Base-by-base conservation (phyloP, 2,329 filamentous ascomycete species). In the Helotiales sp. region DNA sequence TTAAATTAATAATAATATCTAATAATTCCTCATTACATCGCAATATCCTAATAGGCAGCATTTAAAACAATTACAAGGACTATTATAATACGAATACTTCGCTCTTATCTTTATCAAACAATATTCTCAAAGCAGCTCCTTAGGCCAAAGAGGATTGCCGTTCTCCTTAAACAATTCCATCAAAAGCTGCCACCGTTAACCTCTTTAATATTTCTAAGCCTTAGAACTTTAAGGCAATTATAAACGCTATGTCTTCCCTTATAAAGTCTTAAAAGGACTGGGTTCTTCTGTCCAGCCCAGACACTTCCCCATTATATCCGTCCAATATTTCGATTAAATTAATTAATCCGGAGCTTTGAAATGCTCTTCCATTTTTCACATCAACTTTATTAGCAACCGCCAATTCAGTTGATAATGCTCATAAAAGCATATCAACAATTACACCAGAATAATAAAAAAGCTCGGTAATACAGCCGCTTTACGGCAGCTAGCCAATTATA, bases 251-350 rank as follows among this genome's bases (percentile, higher is more conserved):
- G 17, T 69, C 50, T 66, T 67, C n/a, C n/a, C 50, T 69, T 67
- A 65, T 69, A 63, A 7, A 62, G 49, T 64, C 52, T 65, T 22
- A 61, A 32, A 26, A 63, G 10, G 52, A 64, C 37, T 66, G 40
- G 45, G 66, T n/a, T n/a, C n/a, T 68, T 52, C 60, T 66, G 32
- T 66, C 62, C 10, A 20, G 54, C 52, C 37, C 54, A n/a, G 37
- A 70, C 7, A 68, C 34, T 66, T 66, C n/a, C n/a, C 63, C 22
- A 66, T 70, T 32, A 65, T 52, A 68, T 79, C 49, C 55, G 40
- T 66, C 45, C 11, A 62, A 55, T 55, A 59, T 70, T 70, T 63
- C 37, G 11, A 70, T 68, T 43, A 52, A 68, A 55, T 68, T 70
- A 30, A n/a, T 70, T 70, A 45, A 70, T 70, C 62, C 58, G 50